Base-by-base conservation (phyloP, 1,284 basidiomycete genomes). In the Pseudozyma pruni region DNA sequence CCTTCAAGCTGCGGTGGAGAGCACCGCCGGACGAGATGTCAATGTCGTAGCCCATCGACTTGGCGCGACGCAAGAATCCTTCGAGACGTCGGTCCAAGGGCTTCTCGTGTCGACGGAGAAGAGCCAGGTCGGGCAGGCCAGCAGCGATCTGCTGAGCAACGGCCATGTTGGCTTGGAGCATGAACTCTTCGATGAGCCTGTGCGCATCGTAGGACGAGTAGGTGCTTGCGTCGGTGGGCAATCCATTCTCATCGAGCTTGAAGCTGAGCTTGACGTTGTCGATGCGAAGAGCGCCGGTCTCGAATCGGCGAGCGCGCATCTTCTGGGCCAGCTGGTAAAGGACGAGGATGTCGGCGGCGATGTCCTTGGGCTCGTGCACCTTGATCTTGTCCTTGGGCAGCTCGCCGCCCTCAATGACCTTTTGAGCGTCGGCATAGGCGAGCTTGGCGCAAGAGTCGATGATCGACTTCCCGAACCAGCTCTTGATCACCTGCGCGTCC, bases 131-230 rank as follows among this genome's bases (percentile, higher is more conserved):
- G 33, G 95, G 94, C 38, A 98, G 87, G 69, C 93, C 90, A 33
- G 93, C 90, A 20, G 94, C 95, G 73, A 98, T 90, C 79, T 94
- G 90, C 78, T 94, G 91, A 7, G 95, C 94, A 31, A 95, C 91
- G 8, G 93, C 86, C 35, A 90, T 89, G 82, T 98, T 98, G 67
- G 92, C 89, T 57, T 94, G 86, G 8, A 98, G 84, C 93, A 98
- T 98, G 84, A 95, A 94, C 90, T 98, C 96, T 83, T 98, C 92
- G 39, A 98, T 88, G 27, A 98, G 83, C 40, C 87, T 86, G 74
- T 94, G 90, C 8, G 94, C 90, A 55, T 94, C 90, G 29, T 83
- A 88, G 48, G 86, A 85, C 29, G 88, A 85, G 62, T 89, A 86
- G 44, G 89, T 87, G 20, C 84, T 85, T 64, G 92, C 94, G 78